Base-by-base conservation (phyloP, 805 yeast species). In the Brettanomyces bruxellensis region DNA sequence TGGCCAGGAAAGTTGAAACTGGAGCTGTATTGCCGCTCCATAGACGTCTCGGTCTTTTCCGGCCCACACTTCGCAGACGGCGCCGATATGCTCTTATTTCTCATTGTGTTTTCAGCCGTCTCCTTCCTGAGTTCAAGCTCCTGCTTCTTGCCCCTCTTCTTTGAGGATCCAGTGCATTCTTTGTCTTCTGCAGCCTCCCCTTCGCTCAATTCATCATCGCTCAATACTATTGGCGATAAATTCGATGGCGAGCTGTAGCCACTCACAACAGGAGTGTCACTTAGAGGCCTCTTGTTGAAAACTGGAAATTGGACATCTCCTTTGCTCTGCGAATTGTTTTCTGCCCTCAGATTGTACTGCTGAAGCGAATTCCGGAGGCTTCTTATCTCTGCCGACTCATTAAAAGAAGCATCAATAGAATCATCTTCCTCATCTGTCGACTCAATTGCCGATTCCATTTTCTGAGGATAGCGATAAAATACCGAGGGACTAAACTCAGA, bases 1-100 rank as follows among this genome's bases (percentile, higher is more conserved):
- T 88, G 83, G 1, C 97, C 97, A 0, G 97, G 96, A 5, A 91
- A 86, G 59, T 89, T 95, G 41, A 90, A 73, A 18, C 38, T 49
- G 43, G 13, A 38, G 34, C 4, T 49, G 50, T 22, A 44, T n/a
- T 25, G 41, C 38, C 12, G 24, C 23, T 35, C 23, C n/a, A 12
- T 2, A 35, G 38, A 18, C 9, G 32, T 28, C 32, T n/a, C 25
- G 6, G 18, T 14, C 25, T 28, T 30, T 24, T 6, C 35, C 13
- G 43, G 23, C 38, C 18, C 18, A 18, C 2, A 18, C 18, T 18
- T 8, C 38, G 39, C 39, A 4, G 43, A 39, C 4, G 43, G 30
- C 3, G 11, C 9, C 32, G 4, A 22, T 14, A 41, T 14, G 47
- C 24, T 9, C 38, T 9, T 59, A 34, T 56, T 52, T 32, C 44